Base-by-base conservation (phyloP, 2,329 filamentous ascomycete species). In the Metarhizium anisopliae region DNA sequence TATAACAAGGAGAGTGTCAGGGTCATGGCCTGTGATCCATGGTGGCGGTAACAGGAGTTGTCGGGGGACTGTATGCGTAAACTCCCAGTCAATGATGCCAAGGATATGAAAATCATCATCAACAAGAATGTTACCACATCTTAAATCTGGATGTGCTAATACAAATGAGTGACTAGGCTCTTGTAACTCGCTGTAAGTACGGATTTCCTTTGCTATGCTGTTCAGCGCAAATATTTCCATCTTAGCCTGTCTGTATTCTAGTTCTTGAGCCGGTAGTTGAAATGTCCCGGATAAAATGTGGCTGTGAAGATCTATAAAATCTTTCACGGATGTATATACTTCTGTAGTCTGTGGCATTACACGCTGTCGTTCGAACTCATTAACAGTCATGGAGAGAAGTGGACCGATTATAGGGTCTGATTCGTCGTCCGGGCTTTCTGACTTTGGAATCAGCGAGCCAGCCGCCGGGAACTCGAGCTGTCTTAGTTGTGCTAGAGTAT, bases 81-180 rank as follows among this genome's bases (percentile, higher is more conserved):
- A 60, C 53, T 67, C 63, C 64, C 64, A 66, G 51, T 67, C 65
- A 35, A 68, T 59, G 49, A 67, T 54, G 36, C 57, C 59, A 2
- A 54, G 58, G n/a, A 65, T 59, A 20, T 20, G 16, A 6, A 45
- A 20, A 16, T 45, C 42, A 14, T 45, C 42, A 45, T 45, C 42
- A 20, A 45, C 42, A 11, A 45, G 5, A 11, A 45, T 45, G 14
- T 45, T 45, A 8, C 7, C 16, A 20, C 42, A 45, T 11, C 42
- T 45, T 16, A 45, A 20, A 20, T 45, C 42, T 6, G n/a, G 8
- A 20, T 45, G 42, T 5, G 16, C 14, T 8, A 45, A 16, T 20
- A 20, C 5, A 11, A 45, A 45, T 16, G 4, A 4, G 16, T 8
- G 10, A 3, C 42, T 4, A 5, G 8, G 18, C 18, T 4, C 32